phyloP scores from a whole-genome alignment of 129 eudicot genomes.

The Lactuca sativa region DNA sequence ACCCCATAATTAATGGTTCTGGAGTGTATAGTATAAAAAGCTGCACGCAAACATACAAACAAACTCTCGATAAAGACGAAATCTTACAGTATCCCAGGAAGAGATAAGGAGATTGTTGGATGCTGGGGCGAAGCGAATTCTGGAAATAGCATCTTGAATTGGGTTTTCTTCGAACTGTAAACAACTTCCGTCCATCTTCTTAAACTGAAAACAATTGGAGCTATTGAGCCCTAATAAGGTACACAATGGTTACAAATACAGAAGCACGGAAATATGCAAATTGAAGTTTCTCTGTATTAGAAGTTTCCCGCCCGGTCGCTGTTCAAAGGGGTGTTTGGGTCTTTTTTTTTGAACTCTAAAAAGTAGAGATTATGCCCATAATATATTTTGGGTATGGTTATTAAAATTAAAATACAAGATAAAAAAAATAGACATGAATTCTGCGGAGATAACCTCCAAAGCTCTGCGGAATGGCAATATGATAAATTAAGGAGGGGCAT shows the following conservation, averaged over 20 bases:
- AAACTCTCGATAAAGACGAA: not conserved
- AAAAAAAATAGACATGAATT: too few relatives aligned
- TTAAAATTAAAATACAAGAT: too few relatives aligned
- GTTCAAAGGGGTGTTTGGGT: too few relatives aligned
- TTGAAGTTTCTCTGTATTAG: not conserved
- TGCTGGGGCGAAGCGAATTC: conserved; percentile 69
- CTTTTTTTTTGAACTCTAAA: too few relatives aligned
- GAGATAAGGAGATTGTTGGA: conserved; percentile 86
- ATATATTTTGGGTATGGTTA: too few relatives aligned
- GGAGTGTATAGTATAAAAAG: not conserved
- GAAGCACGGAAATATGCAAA: not conserved
- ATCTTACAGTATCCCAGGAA: conserved; percentile 89
- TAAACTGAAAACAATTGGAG: conserved; percentile 19
- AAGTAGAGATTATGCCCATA: too few relatives aligned
- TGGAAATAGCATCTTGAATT: conserved; percentile 64
- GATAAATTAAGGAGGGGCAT: too few relatives aligned
- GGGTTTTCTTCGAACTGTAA: conserved; percentile 46
- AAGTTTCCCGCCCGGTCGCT: conserved; percentile 21
- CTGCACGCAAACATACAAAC: conserved; percentile 1
- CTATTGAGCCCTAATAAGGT: conserved; percentile 11
- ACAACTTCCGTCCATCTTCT: conserved; percentile 47
- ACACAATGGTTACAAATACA: conserved; percentile 10
- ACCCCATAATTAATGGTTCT: not conserved
- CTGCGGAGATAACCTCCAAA: too few relatives aligned
- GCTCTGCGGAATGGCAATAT: too few relatives aligned